phyloP scores from a whole-genome alignment of 1,284 basidiomycete species.

The Ustilago shanxiensis region DNA sequence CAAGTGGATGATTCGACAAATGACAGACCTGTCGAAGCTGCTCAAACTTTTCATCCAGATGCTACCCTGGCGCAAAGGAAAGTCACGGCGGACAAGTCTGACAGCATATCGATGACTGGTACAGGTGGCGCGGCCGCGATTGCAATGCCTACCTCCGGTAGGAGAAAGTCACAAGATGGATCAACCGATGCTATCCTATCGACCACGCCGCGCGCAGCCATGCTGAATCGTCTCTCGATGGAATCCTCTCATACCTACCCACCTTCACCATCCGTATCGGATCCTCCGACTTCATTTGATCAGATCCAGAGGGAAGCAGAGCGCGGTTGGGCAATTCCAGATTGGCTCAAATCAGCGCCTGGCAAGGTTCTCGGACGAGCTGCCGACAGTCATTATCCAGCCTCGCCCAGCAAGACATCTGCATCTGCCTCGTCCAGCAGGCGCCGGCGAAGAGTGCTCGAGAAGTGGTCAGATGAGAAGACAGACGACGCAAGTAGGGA shows the following conservation, averaged over 20 bases:
- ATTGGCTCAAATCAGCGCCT: conserved; percentile 49
- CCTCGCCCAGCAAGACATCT: background rate
- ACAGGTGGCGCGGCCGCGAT: conserved; percentile 9
- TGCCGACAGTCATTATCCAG: background rate
- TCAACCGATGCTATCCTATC: conserved; percentile 22
- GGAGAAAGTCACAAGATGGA: conserved; percentile 30
- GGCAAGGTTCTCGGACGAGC: conserved; percentile 33
- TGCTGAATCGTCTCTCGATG: conserved; percentile 41
- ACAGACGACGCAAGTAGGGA: conserved; percentile 24
- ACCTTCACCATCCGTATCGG: conserved; percentile 38
- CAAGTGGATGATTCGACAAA: background rate
- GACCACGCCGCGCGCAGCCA: conserved; percentile 35
- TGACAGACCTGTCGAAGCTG: background rate
- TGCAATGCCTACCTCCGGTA: conserved; percentile 18
- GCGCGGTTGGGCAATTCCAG: conserved; percentile 48
- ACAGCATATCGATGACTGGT: background rate
- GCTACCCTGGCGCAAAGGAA: background rate
- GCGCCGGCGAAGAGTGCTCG: conserved; percentile 42
- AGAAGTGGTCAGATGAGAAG: conserved; percentile 40
- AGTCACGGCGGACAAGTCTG: background rate
- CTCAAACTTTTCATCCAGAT: background rate
- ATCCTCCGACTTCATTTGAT: conserved; percentile 38
- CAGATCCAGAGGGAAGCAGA: conserved; percentile 49
- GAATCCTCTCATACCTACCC: conserved; percentile 45
- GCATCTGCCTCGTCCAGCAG: background rate